Percentiles rank a stretch among this genome's conserved stretches.
Conservation (phyloP, 208 protist genomes). For the Acanthamoeba triangularis region DNA sequence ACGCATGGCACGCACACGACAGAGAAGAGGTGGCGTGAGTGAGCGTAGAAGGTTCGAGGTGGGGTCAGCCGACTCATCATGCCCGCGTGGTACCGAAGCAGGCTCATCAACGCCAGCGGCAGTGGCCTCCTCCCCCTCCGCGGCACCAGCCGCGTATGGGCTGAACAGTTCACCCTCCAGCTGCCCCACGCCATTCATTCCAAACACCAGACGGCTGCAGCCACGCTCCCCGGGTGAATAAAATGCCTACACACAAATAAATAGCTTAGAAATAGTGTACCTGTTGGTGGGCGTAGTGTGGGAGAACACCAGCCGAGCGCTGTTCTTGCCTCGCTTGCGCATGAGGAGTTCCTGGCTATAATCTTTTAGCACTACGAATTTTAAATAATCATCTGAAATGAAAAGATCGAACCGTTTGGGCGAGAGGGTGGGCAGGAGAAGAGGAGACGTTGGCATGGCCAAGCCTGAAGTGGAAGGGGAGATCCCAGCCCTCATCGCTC, state of each 20-base stretch:
- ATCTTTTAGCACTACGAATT: not conserved
- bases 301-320: not conserved
- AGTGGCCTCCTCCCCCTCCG: not conserved
- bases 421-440: not conserved
- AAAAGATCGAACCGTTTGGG: not conserved
- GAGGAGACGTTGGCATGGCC: not conserved
- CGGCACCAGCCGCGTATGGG: not conserved
- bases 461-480: not conserved
- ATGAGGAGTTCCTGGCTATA: not conserved
- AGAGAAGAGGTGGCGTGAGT: not conserved
- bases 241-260: not conserved
- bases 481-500: conserved; percentile 37
- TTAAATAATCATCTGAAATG: not conserved
- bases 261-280: not conserved
- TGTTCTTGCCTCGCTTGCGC: conserved; percentile 5
- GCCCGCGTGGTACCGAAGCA: not conserved
- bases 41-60: not conserved
- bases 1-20: too few relatives aligned
- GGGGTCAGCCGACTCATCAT: not conserved
- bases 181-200: not conserved
- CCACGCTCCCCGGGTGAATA: not conserved
- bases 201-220: not conserved
- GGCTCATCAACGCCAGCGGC: not conserved
- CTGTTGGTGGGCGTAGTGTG: not conserved
- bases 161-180: not conserved